phyloP scores from a whole-genome alignment of 768 basidiomycete genomes.

The Suillus tomentosus region DNA sequence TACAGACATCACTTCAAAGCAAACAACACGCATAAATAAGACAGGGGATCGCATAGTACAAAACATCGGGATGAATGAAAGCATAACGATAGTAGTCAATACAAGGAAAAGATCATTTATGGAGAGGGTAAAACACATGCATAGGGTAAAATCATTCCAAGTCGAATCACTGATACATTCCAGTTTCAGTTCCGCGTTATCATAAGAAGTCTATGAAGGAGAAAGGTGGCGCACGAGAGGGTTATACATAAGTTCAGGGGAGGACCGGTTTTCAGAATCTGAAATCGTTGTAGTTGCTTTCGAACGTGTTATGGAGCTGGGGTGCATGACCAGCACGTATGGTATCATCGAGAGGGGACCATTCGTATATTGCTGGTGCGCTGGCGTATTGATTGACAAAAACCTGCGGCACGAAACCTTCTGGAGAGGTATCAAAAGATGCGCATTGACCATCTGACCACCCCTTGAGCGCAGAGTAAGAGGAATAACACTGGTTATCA shows the following conservation, averaged over 20 bases:
- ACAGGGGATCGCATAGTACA: constrained; percentile 4
- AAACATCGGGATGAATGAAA: background rate
- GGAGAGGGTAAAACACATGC: background rate
- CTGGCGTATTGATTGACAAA: constrained; percentile 32
- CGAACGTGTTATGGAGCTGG: constrained; percentile 1
- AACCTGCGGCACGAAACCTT: constrained; percentile 25
- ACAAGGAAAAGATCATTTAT: no score
- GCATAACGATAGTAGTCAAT: background rate
- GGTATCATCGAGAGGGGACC: constrained; percentile 27
- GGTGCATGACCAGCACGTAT: background rate
- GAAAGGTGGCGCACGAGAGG: constrained; percentile 1
- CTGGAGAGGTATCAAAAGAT: constrained; percentile 6
- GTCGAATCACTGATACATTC: background rate
- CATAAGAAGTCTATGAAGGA: background rate
- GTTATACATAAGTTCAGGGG: background rate
- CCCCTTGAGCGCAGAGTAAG: constrained; percentile 29
- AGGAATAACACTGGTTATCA: constrained; percentile 14
- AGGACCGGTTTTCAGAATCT: background rate
- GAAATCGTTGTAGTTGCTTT: background rate
- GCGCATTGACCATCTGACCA: constrained; percentile 27
- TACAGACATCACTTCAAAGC: background rate
- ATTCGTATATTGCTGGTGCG: constrained; percentile 21
- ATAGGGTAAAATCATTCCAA: constrained; percentile 2
- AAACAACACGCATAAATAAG: background rate
- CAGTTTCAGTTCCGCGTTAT: background rate